Base-by-base conservation (phyloP, 441 rosid species). In the Gossypium gossypioides region DNA sequence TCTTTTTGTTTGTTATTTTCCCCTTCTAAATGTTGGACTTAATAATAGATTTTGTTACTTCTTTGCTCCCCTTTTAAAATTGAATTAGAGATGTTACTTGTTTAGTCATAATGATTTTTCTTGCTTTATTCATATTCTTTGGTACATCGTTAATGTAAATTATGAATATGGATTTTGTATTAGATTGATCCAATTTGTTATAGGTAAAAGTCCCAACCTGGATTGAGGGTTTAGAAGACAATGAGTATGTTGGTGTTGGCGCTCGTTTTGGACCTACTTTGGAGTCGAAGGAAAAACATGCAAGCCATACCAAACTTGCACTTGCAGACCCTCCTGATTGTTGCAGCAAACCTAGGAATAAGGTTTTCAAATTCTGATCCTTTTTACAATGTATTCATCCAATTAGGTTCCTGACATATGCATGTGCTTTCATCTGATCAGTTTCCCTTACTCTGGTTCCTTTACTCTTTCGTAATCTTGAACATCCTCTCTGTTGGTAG, bases 191-290 rank as follows among this genome's bases (percentile, higher is more conserved):
- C 32, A 13, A 78, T 52, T 62, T 63, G n/a, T 52, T 69, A n/a
- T 54, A 85, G 88, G 86, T 85, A 59, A 85, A 85, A 85, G 84
- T 85, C 48, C 82, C 86, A 34, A 85, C 80, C 27, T 81, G 82
- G 84, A 59, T 85, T 55, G 59, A 85, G 75, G 68, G 75, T 16
- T 74, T 73, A 40, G 79, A 74, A 78, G 78, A 75, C 44, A 56
- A 54, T 75, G 88, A 85, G 75, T 85, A 85, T 72, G 88, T 85
- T 71, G 88, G 88, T 71, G 85, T 81, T 50, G 88, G 88, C 68
- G 88, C 86, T 67, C 88, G 88, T 13, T 85, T 85, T 56, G 88
- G 88, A 72, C 79, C 70, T 63, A 85, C 86, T 4, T 74, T 85
- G 76, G 88, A 81, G 59, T 81, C 88, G 3, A 81, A 83, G 79